Conservation (phyloP, 106 monocot genomes). For the Vanilla planifolia region DNA sequence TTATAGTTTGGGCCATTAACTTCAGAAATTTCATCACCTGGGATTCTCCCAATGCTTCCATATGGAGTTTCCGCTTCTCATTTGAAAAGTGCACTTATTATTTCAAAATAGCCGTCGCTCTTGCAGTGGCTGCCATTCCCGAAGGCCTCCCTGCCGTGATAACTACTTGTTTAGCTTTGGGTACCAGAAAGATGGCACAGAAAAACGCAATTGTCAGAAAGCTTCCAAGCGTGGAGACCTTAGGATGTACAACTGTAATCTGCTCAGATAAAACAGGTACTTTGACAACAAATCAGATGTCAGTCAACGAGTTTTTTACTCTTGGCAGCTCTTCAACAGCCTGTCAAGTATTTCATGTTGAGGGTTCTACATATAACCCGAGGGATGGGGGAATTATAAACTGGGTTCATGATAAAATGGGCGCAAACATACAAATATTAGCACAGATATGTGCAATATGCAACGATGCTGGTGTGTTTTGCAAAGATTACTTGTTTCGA, state of each 20-base stretch:
- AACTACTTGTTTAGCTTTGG: constrained; percentile 69
- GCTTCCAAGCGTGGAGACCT: constrained; percentile 83
- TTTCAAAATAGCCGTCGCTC: constrained; percentile 75
- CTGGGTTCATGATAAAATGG: constrained; percentile 53
- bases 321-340: constrained; percentile 29
- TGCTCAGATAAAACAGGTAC: constrained; percentile 91
- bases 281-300: constrained; percentile 84
- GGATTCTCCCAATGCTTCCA: constrained; percentile 28
- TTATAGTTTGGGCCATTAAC: constrained; percentile 78
- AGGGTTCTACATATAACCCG: constrained; percentile 74
- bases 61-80: constrained; percentile 48
- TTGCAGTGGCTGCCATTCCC: constrained; percentile 82
- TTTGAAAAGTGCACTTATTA: constrained; percentile 90
- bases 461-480: constrained; percentile 69
- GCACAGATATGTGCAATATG: constrained; percentile 71
- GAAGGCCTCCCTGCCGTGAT: constrained; percentile 87
- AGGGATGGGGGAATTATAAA: constrained; percentile 56
- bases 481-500: constrained; percentile 37
- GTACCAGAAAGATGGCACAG: constrained; percentile 78
- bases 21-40: constrained; percentile 63
- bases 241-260: constrained; percentile 85
- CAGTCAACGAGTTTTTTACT: constrained; percentile 70
- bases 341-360: constrained; percentile 43
- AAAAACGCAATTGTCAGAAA: constrained; percentile 78
- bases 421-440: constrained; percentile 42